Base-by-base conservation (phyloP, 352 stramenopile species). In the Phytopythium aichiense region DNA sequence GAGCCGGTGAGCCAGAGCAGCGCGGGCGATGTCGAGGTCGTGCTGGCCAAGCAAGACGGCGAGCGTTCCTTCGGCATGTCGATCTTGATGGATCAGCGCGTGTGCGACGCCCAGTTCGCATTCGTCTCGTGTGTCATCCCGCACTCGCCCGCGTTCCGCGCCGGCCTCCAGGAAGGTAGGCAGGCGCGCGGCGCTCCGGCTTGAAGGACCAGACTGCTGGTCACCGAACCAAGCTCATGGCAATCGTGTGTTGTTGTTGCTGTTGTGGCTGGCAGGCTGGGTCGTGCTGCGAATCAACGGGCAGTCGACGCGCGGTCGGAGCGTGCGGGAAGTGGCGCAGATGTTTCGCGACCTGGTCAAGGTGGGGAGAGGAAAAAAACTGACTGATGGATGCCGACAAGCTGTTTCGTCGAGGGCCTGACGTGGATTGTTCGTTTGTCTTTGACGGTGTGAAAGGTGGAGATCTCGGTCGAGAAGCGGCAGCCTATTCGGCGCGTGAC, bases 41-140 rank as follows among this genome's bases (percentile, higher is more conserved):
- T 72, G n/a, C 67, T 88, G 48, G 60, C 49, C n/a, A 81, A 88
- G 60, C 59, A 60, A 12, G n/a, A 65, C 18, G 65, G 69, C 42
- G 83, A 92, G 52, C 64, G 67, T 5, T 88, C 78, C 18, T 92
- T 92, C 49, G 83, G 83, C 50, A 89, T 92, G 76, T 86, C 78
- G 48, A 66, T 91, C 13, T 76, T 78, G 35, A 74, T 84, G 57
- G 67, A 67, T 31, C 60, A 52, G 0, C 50, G 49, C 2, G 28
- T 67, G 0, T 20, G 73, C 18, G 55, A 68, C 0, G 18, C 56
- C 4, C 69, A 76, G 42, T 87, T 68, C 31, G 79, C 77, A 4
- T 66, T 79, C 23, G 76, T 89, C 22, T 83, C 77, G 38, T 85
- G 69, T 53, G 70, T 91, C 45, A 87, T 87, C 40, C 68, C 69